Evolutionary conservation across 1,284 basidiomycete genomes (phyloP), one percentile per base, ranked within the genome.

Genomic region (Paramarasmius palmivorus): DNA sequence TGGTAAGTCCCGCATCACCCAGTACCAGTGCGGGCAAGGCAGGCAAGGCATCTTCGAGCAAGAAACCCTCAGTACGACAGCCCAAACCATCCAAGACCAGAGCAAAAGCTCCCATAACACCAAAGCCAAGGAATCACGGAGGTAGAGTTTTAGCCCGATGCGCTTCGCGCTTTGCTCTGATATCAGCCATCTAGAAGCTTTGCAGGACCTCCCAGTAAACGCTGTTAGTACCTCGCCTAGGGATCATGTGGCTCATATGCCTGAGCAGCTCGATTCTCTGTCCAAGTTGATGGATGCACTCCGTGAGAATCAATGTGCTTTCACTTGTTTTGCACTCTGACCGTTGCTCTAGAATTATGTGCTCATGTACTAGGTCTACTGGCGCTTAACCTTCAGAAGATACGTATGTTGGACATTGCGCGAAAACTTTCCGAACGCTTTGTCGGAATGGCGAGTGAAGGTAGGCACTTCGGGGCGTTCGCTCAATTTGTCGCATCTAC

Each of bases 361-460:
- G 69, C 83, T 0, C 78, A 84, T 35, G 70, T 94, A 25, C 77
- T 92, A n/a, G 89, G 90, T 4, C 63, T 93, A 5, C 68, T 83
- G 10, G 74, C 74, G 0, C 68, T 82, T 1, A 66, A 72, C 20
- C 62, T 84, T 25, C 70, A 83, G 9, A 81, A 88, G 44, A 73
- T 88, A 1, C 78, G 78, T 38, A 61, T 86, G 6, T 68, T 88
- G 6, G 75, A 79, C 49, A 63, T 73, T 7, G 73, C 78, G 10
- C 72, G 78, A 38, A 73, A 69, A 29, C 53, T 85, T 1, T 77
- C 77, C 19, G 76, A 83, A 51, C 63, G 61, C n/a, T 69, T 76
- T 23, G 52, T 60, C 0, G 72, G 73, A 2, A 55, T 66, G n/a
- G 62, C 69, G 0, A 77, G 73, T 25, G 81, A 90, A 67, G 79